Evolutionary conservation across 805 yeast species (phyloP).

Genomic region (Saccharomyces jurei): DNA sequence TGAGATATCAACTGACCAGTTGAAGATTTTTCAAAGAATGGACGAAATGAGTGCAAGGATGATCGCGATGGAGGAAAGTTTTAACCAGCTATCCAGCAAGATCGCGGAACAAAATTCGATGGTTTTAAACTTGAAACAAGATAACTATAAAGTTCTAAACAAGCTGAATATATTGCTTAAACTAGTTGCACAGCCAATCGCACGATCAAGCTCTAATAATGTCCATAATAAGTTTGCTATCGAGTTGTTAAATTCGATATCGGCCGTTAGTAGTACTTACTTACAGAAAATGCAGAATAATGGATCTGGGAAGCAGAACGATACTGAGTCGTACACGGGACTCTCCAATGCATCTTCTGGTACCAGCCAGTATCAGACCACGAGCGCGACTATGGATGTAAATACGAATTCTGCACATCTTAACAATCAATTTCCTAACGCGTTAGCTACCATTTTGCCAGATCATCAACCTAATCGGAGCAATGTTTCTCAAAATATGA

Average conservation of each 20-base stretch:
- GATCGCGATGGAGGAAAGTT: slow-evolving; percentile 27
- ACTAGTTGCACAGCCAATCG: background rate
- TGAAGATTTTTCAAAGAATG: slow-evolving; percentile 27
- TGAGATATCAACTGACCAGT: slow-evolving; percentile 1
- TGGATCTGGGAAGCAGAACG: background rate
- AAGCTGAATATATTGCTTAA: background rate
- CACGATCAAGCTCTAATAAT: slow-evolving; percentile 2
- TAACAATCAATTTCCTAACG: background rate
- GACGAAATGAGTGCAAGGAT: slow-evolving; percentile 27
- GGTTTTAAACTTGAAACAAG: slow-evolving; percentile 8
- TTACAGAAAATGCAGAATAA: slow-evolving; percentile 11
- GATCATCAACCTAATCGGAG: background rate
- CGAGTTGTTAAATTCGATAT: slow-evolving; percentile 25
- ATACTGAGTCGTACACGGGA: background rate
- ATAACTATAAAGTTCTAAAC: background rate
- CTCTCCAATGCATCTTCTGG: background rate
- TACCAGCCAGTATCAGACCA: background rate
- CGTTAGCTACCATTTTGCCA: background rate
- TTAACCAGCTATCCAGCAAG: slow-evolving; percentile 18
- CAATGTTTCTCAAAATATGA: background rate
- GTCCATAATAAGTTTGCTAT: slow-evolving; percentile 19
- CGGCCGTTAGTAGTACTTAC: slow-evolving; percentile 24
- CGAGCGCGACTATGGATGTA: background rate
- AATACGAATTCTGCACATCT: background rate
- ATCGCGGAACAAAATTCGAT: slow-evolving; percentile 18